Base-by-base conservation (phyloP, 2,329 filamentous ascomycete genomes). In the Elsinoe ampelina region DNA sequence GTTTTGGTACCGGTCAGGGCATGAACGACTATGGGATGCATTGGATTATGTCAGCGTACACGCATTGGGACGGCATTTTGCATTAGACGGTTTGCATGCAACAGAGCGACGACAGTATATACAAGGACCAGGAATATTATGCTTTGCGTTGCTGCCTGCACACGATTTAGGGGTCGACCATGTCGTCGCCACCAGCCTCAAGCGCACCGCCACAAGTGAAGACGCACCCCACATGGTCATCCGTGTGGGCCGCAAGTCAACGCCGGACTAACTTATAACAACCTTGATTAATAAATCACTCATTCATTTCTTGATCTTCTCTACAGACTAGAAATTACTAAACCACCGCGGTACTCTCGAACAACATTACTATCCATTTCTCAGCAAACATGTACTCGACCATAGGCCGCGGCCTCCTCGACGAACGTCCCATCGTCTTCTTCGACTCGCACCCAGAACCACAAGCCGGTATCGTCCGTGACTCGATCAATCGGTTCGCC, bases 361-460 rank as follows among this genome's bases (percentile, higher is more conserved):
- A 3, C 15, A 17, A 34, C n/a, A 52, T 52, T 13, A 20, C 8
- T 50, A 52, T 1, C 5, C 3, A 1, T 11, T 10, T 12, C 8
- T 3, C 5, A 13, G 12, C 41, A 13, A 22, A 26, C 15, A 52
- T 52, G 48, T 52, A 52, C 48, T 52, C 48, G 4, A 39, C 48
- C 7, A 52, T 52, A 22, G 48, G 48, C 48, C 48, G 48, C 15
- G 48, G 39, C 17, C 15, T 56, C 26, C 41, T 56, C 41, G 54
- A 45, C 12, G 54, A 56, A 42, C 42, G 39, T 12, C 59, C 59
- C n/a, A 47, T 58, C 55, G 48, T 61, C 57, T 59, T 61, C 51
- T 61, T 59, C 59, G 59, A 61, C 45, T 59, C 59, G 34, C 59
- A 59, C 26, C 59, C 59, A 17, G 59, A 61, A 39, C 59, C 58